These are phyloP conservation scores for Phaeosphaeriaceae sp. DNA, from an alignment of 2,329 filamentous ascomycete species.

Conservation along the genomic window DNA sequence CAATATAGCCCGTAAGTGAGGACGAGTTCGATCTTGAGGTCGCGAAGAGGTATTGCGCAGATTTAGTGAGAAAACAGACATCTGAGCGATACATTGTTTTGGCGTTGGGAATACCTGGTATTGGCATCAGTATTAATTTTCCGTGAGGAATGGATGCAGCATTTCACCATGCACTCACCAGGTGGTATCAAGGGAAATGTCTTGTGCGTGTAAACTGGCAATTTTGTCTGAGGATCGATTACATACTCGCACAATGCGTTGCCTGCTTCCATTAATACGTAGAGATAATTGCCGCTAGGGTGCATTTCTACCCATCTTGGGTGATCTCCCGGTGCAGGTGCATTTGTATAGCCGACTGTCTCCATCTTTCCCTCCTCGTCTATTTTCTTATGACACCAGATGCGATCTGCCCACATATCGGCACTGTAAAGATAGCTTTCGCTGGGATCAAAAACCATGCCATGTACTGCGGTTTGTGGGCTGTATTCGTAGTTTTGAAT, in stretches of 20 bases:
- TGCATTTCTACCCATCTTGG: constrained; percentile 89
- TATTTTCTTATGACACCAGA: constrained; percentile 84
- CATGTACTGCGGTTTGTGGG: constrained; percentile 74
- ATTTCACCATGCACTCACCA: constrained; percentile 57
- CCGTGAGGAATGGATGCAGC: background rate
- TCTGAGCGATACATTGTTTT: constrained; percentile 79
- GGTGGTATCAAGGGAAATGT: constrained; percentile 81
- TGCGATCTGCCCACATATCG: constrained; percentile 76
- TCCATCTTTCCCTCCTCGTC: constrained; percentile 65
- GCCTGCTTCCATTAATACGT: constrained; percentile 88
- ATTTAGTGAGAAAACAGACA: constrained; percentile 75
- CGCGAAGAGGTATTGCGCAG: constrained; percentile 79
- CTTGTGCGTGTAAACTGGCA: constrained; percentile 79
- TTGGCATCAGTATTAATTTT: background rate
- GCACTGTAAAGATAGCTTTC: constrained; percentile 81
- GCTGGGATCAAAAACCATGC: constrained; percentile 78
- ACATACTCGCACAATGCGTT: constrained; percentile 84
- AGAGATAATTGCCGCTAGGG: constrained; percentile 77
- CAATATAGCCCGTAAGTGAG: constrained; percentile 79
- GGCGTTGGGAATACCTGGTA: constrained; percentile 52
- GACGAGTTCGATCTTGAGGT: constrained; percentile 80
- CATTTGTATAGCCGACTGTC: constrained; percentile 74
- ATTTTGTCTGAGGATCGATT: constrained; percentile 73
- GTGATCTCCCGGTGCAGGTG: constrained; percentile 74
- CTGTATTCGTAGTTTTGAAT: constrained; percentile 77